phyloP scores from a whole-genome alignment of 2,329 filamentous ascomycete genomes.

The Nigrospora osmanthi region DNA sequence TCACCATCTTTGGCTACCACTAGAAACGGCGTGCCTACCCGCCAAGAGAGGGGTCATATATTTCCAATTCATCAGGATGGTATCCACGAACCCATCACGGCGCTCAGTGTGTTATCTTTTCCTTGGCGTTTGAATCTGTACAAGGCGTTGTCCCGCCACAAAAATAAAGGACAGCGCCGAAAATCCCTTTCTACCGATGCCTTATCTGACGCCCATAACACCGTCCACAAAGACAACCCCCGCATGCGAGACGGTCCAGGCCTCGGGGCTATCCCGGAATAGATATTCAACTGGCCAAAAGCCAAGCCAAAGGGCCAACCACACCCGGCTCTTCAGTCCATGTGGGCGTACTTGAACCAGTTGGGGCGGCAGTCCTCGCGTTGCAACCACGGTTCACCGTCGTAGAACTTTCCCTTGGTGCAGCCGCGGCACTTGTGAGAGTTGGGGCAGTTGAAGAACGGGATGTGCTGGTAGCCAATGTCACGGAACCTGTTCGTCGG shows the following conservation, averaged over 20 bases:
- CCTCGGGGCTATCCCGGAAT: too few species aligned
- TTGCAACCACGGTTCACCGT: slow-evolving; percentile 77
- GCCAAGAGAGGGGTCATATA: too few species aligned
- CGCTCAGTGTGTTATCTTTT: too few species aligned
- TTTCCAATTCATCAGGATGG: too few species aligned
- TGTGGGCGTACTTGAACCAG: slow-evolving; percentile 94
- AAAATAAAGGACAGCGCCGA: slow-evolving; percentile 1
- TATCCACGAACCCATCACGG: too few species aligned
- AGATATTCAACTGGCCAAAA: too few species aligned
- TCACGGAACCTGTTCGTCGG: slow-evolving; percentile 76
- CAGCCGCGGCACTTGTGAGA: slow-evolving; percentile 89
- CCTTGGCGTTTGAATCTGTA: background rate
- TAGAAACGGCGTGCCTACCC: slow-evolving; percentile 4
- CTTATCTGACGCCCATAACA: slow-evolving; percentile 4
- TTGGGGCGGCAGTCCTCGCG: slow-evolving; percentile 91
- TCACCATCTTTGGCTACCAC: slow-evolving; percentile 51
- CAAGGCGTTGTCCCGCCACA: slow-evolving; percentile 2
- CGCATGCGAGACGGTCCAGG: too few species aligned
- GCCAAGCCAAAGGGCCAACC: too few species aligned
- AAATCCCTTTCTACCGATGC: slow-evolving; percentile 5
- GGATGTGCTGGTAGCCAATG: slow-evolving; percentile 96
- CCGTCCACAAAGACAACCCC: background rate
- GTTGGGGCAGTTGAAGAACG: slow-evolving; percentile 98
- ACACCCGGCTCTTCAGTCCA: slow-evolving; percentile 28
- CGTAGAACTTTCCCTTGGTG: slow-evolving; percentile 78